Base-by-base conservation (phyloP, 2,329 filamentous ascomycete species). In the Penicillium janthinellum region DNA sequence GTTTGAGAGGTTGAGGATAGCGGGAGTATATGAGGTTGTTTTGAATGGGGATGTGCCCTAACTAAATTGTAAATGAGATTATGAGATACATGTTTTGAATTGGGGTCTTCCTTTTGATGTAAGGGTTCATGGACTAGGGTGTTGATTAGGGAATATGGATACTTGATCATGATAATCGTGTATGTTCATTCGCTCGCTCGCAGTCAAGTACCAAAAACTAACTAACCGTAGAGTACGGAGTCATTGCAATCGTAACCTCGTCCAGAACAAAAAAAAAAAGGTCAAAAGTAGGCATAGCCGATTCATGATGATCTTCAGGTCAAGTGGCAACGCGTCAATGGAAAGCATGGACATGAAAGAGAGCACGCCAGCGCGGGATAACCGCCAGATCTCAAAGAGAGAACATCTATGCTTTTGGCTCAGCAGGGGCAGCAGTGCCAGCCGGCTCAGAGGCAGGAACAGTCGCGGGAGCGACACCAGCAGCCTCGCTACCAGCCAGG, bases 381-480 rank as follows among this genome's bases (percentile, higher is more conserved):
- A 52, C 7, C 55, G 22, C 57, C 45, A 56, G 57, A 41, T 52
- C 34, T n/a, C 2, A n/a, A n/a, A 17, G 15, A 42, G 7, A 20
- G 7, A 20, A 12, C 10, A 37, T 31, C 62, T 66, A 74, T 31
- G 67, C 66, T 67, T 73, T 75, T 6, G 69, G 65, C 53, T 74
- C 71, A 52, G 68, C 59, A 45, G 68, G 62, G 11, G 69, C 53
- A n/a, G 65, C 64, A 48, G 67, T 54, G 38, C 64, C 70, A 20
- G 65, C 65, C 41, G 70, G 63, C 54, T 67, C 63, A 38, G 69
- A 54, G 38, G 65, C 45, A 56, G 67, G 63, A n/a, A 58, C 64
- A 56, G 67, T 58, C 5, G 60, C 62, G n/a, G 67, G 64, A 35
- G 61, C 64, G 44, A 60, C 61, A 48, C 57, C 58, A 41, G 60